A percentile compares a stretch with the other conserved stretches of the same genome.
These are phyloP conservation scores for Beta macrorhiza DNA, from an alignment of 179 eudicot species.

Conservation along the genomic window DNA sequence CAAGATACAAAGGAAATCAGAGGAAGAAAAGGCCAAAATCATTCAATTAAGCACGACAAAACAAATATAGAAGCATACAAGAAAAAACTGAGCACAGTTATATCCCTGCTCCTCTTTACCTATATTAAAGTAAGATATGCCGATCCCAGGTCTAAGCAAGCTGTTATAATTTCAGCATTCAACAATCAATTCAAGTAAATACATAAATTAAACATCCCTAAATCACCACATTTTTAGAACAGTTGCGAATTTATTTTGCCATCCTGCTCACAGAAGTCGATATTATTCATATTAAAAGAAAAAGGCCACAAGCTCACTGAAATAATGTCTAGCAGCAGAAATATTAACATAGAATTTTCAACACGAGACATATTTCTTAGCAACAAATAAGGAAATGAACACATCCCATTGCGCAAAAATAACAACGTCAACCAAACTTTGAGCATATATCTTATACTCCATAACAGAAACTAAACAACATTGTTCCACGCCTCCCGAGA, in stretches of 20 bases:
- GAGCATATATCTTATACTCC: background rate
- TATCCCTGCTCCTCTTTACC: background rate
- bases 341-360: background rate
- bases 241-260: background rate
- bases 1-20: background rate
- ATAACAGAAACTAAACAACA: background rate
- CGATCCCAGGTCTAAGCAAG: background rate
- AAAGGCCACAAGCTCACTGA: background rate
- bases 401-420: background rate
- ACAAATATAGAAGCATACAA: background rate
- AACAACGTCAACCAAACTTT: background rate
- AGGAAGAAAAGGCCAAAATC: background rate
- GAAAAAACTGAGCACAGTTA: background rate
- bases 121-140: background rate
- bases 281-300: background rate
- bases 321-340: background rate
- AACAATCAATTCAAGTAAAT: background rate
- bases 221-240: background rate
- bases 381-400: background rate
- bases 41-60: background rate
- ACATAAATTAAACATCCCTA: background rate
- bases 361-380: background rate
- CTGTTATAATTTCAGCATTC: constrained; percentile 6
- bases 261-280: background rate
- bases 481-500: background rate